Evolutionary conservation across 2,329 filamentous ascomycete genomes (phyloP), one percentile per base, ranked within the genome.

Genomic region (Harringtonia aguacate): DNA sequence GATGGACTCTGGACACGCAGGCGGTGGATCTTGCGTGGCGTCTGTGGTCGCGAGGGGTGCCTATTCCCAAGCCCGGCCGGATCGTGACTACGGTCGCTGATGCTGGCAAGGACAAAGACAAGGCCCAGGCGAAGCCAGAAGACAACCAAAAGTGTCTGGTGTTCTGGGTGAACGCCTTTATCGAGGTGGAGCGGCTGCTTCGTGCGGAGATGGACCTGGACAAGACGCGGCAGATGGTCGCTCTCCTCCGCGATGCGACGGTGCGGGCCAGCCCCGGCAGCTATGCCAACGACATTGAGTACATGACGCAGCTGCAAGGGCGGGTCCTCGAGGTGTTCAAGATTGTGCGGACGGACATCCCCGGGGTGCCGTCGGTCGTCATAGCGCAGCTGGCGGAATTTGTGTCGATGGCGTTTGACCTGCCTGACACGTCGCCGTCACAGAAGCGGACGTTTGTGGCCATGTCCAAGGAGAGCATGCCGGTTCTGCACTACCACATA

Each of bases 131-230:
- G 4, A 33, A 43, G 3, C 72, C 67, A 1, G 64, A 64, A 3
- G 75, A 84, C 48, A 94, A 92, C 52, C 86, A 95, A 57, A 81
- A 81, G 45, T 88, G 86, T 12, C 74, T 90, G n/a, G 66, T 86
- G 27, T 84, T 88, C n/a, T 95, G 95, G 63, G 75, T 92, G 1
- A 73, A 80, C 20, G 74, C 84, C 2, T 75, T 92, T 34, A 70
- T 79, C 45, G 81, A 92, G 53, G 72, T 97, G 1, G 94, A 95
- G 56, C 75, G 78, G 1, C 72, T 95, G 6, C 77, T 87, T 39
- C 72, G 81, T 46, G 63, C 69, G 8, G 73, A 77, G 15, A 65
- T 95, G 18, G 73, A 73, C 10, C 66, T 76, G 1, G 69, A 78
- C 3, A 73, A 75, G 38, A 76, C 88, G 9, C 66, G 72, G 34